Conservation (phyloP, 2,329 filamentous ascomycete species). For the Microsporum ferrugineum region DNA sequence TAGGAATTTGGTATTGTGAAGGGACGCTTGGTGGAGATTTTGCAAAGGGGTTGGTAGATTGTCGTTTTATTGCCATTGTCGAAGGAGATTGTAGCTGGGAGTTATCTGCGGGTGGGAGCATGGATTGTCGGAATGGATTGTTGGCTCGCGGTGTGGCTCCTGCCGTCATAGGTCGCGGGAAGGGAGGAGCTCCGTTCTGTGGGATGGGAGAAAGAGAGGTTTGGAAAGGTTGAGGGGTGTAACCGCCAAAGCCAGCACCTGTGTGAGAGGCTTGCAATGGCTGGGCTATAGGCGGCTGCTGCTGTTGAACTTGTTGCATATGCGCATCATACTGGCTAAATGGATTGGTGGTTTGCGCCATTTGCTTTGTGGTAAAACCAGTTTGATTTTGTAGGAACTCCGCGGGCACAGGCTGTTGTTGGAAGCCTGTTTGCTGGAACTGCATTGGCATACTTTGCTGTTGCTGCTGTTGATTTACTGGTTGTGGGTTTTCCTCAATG, state of each 20-base stretch:
- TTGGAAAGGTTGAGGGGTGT: constrained; percentile 52
- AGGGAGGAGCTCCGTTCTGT: constrained; percentile 38
- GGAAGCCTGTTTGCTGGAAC: constrained; percentile 20
- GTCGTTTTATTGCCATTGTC: constrained; percentile 42
- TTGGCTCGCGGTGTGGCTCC: constrained; percentile 47
- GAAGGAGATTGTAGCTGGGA: constrained; percentile 26
- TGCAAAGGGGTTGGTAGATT: constrained; percentile 81
- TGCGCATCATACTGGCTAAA: constrained; percentile 19
- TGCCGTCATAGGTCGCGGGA: constrained; percentile 29
- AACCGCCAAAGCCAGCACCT: constrained; percentile 75
- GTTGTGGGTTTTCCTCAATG: constrained; percentile 77
- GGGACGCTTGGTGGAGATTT: constrained; percentile 39
- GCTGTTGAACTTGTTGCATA: constrained; percentile 13
- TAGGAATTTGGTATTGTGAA: constrained; percentile 17
- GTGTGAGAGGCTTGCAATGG: constrained; percentile 52
- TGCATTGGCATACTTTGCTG: constrained; percentile 14
- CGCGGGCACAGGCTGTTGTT: constrained; percentile 17
- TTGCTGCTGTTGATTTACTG: constrained; percentile 31
- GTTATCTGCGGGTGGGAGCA: constrained; percentile 51
- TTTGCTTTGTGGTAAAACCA: constrained; percentile 16
- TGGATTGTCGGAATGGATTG: constrained; percentile 90
- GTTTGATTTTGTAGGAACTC: constrained; percentile 17
- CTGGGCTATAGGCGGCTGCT: constrained; percentile 23
- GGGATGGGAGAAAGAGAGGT: constrained; percentile 36
- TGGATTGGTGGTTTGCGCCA: constrained; percentile 25